Base-by-base conservation (phyloP, 805 yeast species). In the Hanseniaspora lachancei region DNA sequence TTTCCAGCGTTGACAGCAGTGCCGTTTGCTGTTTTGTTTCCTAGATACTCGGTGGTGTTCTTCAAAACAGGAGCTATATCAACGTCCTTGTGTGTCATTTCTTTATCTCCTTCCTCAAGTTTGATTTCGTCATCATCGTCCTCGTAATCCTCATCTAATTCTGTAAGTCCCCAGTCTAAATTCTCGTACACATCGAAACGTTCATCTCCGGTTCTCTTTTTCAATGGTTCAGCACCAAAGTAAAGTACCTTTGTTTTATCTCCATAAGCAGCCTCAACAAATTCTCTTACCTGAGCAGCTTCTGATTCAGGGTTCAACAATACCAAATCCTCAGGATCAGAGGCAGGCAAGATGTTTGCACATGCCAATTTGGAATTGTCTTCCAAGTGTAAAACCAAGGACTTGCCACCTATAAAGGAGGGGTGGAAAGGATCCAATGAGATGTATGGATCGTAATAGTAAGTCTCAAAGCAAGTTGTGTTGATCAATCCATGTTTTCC, bases 401-500 rank as follows among this genome's bases (percentile, higher is more conserved):
- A 74, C 57, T 70, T 73, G 21, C 81, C 82, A 58, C 82, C 78
- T 62, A 83, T 72, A 62, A 74, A 78, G n/a, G 85, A 75, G 47
- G 76, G 74, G 48, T 79, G 73, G 49, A 68, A 66, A 39, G 77
- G 76, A 62, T 80, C 74, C 66, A 84, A 74, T 0, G 89, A 81
- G 54, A 84, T 66, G 66, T 75, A 84, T 7, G 82, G 83, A 63
- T 84, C 89, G 57, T 73, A 69, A 65, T 80, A 84, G 58, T 74
- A 72, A 32, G 79, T 71, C 66, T 81, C 83, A 66, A 78, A 81
- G 64, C 87, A 82, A 13, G 86, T 82, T 21, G 86, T 75, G 64
- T 82, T 76, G 63, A 84, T 80, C 69, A 70, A 76, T 13, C 91
- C 91, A 67, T 84, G 89, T 66, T 83, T 84, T 46, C 91, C 91